Evolutionary conservation across 352 stramenopile species (phyloP), one percentile per base, ranked within the genome.

Genomic region (Globisporangium alternatum): DNA sequence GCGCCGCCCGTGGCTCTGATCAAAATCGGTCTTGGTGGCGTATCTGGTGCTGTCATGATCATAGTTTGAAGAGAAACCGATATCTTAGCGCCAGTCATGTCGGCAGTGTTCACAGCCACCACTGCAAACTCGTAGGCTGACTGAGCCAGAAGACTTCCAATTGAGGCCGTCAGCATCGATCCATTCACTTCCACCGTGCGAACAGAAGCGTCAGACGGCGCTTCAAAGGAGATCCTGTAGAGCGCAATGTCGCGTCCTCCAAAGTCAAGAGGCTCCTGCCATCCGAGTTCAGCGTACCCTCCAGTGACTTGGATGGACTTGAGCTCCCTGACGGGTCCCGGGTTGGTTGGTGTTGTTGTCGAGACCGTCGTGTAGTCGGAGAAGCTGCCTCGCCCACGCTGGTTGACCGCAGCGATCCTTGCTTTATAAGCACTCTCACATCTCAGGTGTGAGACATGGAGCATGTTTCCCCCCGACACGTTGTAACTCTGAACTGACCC

Each of bases 1-100:
- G 78, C 66, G 17, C 80, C 80, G 39, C 80, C 80, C 5, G 76
- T 88, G 7, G 80, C 72, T 0, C 64, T 64, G 9, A 74, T 17
- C n/a, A 88, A 58, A 5, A 53, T 7, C 12, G 75, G 72, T 3
- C 41, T 43, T 19, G 72, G 75, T 3, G 76, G 68, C 28, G 53
- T 65, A 3, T 41, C 44, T 10, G 80, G 76, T 10, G 21, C 5
- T 4, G 66, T 64, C 15, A 22, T 37, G 9, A 4, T 13, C 22
- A 37, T 15, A 28, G 80, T 87, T 12, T 31, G 56, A 0, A 28
- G 51, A 19, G 37, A 48, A 0, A 73, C 30, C 45, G 13, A 63
- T 0, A 5, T 25, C 25, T 43, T 6, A 19, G 33, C 21, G 8
- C 76, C 64, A 25, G 21, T 12, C 25, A 80, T 44, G 4, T 53